Evolutionary conservation across 164 flowering plant genomes (phyloP).

Genomic region (Aristolochia contorta): DNA sequence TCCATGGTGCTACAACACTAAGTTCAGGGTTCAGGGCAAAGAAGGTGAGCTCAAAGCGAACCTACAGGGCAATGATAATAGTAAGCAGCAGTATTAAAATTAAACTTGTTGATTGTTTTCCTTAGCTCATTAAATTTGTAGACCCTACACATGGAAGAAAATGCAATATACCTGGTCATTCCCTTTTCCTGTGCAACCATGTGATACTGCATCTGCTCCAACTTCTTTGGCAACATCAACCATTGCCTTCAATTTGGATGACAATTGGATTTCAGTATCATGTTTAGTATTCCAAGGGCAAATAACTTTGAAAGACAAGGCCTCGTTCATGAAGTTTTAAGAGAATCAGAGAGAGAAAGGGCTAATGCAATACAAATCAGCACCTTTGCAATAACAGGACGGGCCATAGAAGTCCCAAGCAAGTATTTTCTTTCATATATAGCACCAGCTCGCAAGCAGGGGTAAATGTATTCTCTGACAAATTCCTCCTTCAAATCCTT

Average conservation of each 20-base stretch:
- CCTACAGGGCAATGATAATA: constrained; percentile 30
- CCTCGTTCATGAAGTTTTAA: background rate
- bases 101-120: background rate
- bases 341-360: background rate
- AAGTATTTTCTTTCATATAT: constrained; percentile 89
- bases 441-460: constrained; percentile 97
- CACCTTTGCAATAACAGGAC: constrained; percentile 98
- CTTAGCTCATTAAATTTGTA: background rate
- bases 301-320: background rate
- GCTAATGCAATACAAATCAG: constrained; percentile 18
- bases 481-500: constrained; percentile 93
- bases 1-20: constrained; percentile 95
- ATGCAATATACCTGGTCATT: constrained; percentile 73
- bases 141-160: background rate
- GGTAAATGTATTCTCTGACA: constrained; percentile 74
- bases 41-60: constrained; percentile 90
- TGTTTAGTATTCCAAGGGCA: background rate
- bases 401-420: constrained; percentile 99
- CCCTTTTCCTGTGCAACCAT: constrained; percentile 99
- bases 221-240: constrained; percentile 92
- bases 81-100: background rate
- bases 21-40: constrained; percentile 90
- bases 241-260: constrained; percentile 56
- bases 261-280: background rate
- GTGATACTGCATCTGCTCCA: constrained; percentile 97